Evolutionary conservation across 140 eudicot species (phyloP).

Genomic region (Oenanthe javanica): DNA sequence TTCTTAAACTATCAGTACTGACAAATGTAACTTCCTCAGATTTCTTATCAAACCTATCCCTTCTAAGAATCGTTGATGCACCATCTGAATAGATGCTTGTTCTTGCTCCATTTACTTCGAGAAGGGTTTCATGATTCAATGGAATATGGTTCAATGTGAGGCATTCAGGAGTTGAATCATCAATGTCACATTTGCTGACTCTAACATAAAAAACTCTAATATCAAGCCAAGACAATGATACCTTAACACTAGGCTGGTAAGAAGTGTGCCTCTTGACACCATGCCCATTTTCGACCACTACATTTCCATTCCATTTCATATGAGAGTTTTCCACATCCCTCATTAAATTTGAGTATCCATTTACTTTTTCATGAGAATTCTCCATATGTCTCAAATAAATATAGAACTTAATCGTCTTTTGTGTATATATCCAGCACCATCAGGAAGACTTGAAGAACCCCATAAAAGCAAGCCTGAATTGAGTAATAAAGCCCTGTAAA

Average conservation of each 20-base stretch:
- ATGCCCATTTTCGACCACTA: slow-evolving; percentile 40
- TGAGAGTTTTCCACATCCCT: slow-evolving; percentile 40
- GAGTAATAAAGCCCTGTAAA: slow-evolving; percentile 29
- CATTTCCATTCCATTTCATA: slow-evolving; percentile 34
- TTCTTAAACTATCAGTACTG: slow-evolving; percentile 65
- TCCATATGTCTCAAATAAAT: slow-evolving; percentile 30
- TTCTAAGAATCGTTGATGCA: slow-evolving; percentile 40
- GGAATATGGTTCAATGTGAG: slow-evolving; percentile 81
- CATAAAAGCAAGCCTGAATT: slow-evolving; percentile 7
- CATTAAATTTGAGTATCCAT: slow-evolving; percentile 15
- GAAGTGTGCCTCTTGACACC: slow-evolving; percentile 25
- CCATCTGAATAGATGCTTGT: slow-evolving; percentile 64
- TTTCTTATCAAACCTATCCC: slow-evolving; percentile 68
- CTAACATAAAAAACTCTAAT: slow-evolving; percentile 76
- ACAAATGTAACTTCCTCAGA: slow-evolving; percentile 81
- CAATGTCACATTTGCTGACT: slow-evolving; percentile 60
- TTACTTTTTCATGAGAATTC: slow-evolving; percentile 32
- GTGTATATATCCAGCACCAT: slow-evolving; percentile 23
- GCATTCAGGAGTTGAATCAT: slow-evolving; percentile 65
- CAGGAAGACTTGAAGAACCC: slow-evolving; percentile 18
- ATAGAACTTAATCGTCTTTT: slow-evolving; percentile 11
- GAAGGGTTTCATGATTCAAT: slow-evolving; percentile 68
- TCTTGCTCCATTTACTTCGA: slow-evolving; percentile 75
- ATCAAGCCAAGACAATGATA: slow-evolving; percentile 65
- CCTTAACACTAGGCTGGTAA: slow-evolving; percentile 33